Percentiles rank a stretch among this genome's conserved stretches.
Conservation (phyloP, 306 rosid species). For the Quercus berberidifolia region DNA sequence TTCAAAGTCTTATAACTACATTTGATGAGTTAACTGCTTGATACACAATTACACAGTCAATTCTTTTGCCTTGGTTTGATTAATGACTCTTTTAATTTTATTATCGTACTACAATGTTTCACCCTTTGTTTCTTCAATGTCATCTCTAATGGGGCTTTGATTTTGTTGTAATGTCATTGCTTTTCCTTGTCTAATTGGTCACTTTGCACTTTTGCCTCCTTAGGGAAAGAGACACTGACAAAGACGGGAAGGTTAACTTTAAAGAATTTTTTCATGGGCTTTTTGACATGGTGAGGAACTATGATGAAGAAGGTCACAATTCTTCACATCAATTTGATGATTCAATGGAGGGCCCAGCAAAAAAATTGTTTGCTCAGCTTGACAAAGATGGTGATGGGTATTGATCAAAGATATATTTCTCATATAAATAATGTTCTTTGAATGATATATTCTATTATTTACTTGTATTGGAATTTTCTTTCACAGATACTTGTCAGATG, state of each 20-base stretch:
- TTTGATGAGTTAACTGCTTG: not conserved
- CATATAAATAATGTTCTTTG: constrained; percentile 9
- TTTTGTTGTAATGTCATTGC: not conserved
- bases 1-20: not conserved
- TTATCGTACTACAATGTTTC: not conserved
- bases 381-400: constrained; percentile 96
- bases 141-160: not conserved
- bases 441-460: constrained; percentile 15
- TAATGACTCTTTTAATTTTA: not conserved
- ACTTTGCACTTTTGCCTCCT: constrained; percentile 16
- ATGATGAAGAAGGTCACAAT: constrained; percentile 74
- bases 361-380: constrained; percentile 67
- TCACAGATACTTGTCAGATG: constrained; percentile 68
- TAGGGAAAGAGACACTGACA: constrained; percentile 90
- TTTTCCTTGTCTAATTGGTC: constrained; percentile 23
- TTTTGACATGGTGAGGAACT: constrained; percentile 93
- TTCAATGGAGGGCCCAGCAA: constrained; percentile 75
- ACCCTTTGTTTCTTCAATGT: not conserved
- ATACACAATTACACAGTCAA: not conserved
- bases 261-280: constrained; percentile 96
- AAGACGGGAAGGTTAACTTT: constrained; percentile 85
- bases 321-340: constrained; percentile 49
- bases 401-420: constrained; percentile 14
- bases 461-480: constrained; percentile 20
- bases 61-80: not conserved